A percentile compares a stretch with the other conserved stretches of the same genome.
Conservation (phyloP, 148 eudicot genomes). For the Selenicereus undatus region DNA sequence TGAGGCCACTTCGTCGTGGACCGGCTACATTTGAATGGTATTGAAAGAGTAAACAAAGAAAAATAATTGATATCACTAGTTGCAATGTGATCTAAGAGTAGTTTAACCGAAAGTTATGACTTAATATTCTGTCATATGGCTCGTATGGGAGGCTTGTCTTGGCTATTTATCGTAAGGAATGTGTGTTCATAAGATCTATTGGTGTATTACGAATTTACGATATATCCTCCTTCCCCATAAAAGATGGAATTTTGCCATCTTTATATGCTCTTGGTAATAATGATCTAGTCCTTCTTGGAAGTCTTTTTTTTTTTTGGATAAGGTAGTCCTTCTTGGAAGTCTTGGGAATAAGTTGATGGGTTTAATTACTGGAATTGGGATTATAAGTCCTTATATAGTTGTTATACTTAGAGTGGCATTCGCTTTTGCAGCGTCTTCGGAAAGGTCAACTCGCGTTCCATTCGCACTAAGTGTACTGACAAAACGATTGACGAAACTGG, state of each 20-base stretch:
- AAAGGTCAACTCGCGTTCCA: constrained; percentile 20
- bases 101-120: neutral
- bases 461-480: constrained; percentile 25
- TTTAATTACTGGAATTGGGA: neutral
- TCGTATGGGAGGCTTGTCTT: neutral
- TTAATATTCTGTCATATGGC: neutral
- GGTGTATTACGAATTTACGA: neutral
- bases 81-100: neutral
- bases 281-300: neutral
- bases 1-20: too few species aligned
- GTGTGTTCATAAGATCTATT: neutral
- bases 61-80: neutral
- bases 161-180: neutral
- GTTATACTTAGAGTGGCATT: neutral
- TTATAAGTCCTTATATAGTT: neutral
- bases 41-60: neutral
- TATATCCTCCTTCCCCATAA: neutral
- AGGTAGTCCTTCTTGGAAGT: constrained; percentile 1
- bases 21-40: too few species aligned
- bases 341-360: neutral
- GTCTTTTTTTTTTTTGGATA: too few species aligned
- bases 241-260: neutral
- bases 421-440: constrained; percentile 35
- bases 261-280: neutral
- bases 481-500: constrained; percentile 46